A percentile compares a stretch with the other conserved stretches of the same genome.
Conservation (phyloP, 2,329 filamentous ascomycete genomes). For the Dactylellina haptotyla region DNA sequence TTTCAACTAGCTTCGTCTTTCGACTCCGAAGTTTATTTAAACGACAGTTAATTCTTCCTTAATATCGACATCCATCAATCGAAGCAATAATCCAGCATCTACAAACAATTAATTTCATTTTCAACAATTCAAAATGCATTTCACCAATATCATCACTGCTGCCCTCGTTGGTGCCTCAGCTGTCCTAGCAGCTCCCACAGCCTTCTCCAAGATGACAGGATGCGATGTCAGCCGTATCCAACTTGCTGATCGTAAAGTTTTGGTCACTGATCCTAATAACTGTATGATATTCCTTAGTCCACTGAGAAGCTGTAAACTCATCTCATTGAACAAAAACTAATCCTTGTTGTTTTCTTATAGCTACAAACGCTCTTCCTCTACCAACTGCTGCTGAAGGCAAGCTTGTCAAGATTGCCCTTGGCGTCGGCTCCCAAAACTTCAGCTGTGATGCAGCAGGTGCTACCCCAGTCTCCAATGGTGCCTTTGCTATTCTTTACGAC, state of each 20-base stretch:
- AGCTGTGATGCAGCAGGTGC: conserved; percentile 74
- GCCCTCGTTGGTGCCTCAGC: conserved; percentile 23
- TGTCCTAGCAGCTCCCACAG: conserved; percentile 24
- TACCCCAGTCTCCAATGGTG: conserved; percentile 76
- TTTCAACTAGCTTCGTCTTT: conserved; percentile 5
- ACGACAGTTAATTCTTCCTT: conserved; percentile 16
- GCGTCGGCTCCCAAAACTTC: conserved; percentile 93
- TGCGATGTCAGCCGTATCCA: conserved; percentile 13
- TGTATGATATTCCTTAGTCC: too few relatives aligned
- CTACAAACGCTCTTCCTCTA: not conserved
- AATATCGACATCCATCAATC: not conserved
- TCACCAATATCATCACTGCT: conserved; percentile 23
- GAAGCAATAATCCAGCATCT: not conserved
- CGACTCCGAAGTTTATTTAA: conserved; percentile 6
- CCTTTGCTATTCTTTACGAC: conserved; percentile 86
- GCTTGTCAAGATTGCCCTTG: conserved; percentile 71
- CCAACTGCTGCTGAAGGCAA: conserved; percentile 11
- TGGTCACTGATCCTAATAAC: conserved; percentile 18
- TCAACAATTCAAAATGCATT: conserved; percentile 38
- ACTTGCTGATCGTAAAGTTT: not conserved
- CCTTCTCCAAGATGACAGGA: conserved; percentile 1
- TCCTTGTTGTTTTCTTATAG: not conserved
- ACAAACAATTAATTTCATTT: not conserved
- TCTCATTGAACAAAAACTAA: too few relatives aligned
- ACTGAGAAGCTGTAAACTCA: too few relatives aligned